These are phyloP conservation scores for Actinomortierella ambigua DNA, from an alignment of 371 early-diverging fungal species.

Conservation along the genomic window DNA sequence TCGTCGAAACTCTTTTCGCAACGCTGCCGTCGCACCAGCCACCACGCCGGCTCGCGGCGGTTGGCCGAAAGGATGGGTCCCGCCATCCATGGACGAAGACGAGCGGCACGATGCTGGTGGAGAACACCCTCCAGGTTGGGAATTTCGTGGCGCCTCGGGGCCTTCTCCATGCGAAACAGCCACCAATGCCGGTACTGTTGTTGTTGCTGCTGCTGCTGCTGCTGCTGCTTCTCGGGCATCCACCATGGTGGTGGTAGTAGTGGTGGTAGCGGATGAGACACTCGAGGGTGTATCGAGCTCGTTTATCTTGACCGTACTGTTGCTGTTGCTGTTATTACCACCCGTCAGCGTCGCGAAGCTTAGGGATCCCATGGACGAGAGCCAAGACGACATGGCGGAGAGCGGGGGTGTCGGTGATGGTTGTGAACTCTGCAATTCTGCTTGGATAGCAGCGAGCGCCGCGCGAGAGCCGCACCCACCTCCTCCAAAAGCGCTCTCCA, in stretches of 20 bases:
- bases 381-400: constrained; percentile 13
- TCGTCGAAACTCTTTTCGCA: constrained; percentile 62
- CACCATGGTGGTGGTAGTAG: constrained; percentile 7
- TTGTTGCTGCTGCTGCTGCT: constrained; percentile 4
- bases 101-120: background rate
- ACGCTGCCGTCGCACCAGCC: constrained; percentile 47
- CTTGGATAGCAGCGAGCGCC: no score
- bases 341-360: constrained; percentile 14
- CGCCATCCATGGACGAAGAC: no score
- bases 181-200: background rate
- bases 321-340: background rate
- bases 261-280: constrained; percentile 6
- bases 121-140: background rate
- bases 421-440: constrained; percentile 8
- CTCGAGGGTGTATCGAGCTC: constrained; percentile 5
- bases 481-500: constrained; percentile 28
- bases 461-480: constrained; percentile 28
- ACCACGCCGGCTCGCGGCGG: background rate
- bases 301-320: constrained; percentile 1
- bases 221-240: background rate
- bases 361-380: constrained; percentile 14
- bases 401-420: constrained; percentile 2
- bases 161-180: background rate
- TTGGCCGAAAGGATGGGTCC: no score
- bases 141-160: no score